phyloP scores from a whole-genome alignment of 768 basidiomycete genomes.

The Rossbeevera mucosa region DNA sequence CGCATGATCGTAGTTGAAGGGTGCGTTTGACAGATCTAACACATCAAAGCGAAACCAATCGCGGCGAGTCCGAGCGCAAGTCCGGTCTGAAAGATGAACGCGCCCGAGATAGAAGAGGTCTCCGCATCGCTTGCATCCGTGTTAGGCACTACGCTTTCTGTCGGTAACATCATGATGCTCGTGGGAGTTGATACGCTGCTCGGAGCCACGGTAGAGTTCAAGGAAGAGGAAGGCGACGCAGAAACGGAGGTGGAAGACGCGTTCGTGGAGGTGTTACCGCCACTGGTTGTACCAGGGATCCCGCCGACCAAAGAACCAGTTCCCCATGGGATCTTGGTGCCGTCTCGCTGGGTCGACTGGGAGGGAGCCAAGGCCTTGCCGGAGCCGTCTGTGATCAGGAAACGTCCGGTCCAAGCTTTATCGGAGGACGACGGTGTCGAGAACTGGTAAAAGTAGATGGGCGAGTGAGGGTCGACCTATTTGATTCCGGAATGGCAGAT shows the following conservation, averaged over 20 bases:
- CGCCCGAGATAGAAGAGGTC: background rate
- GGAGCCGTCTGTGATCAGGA: conserved; percentile 56
- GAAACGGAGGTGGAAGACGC: background rate
- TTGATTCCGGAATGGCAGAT: background rate
- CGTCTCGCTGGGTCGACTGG: conserved; percentile 50
- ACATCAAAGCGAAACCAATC: conserved; percentile 13
- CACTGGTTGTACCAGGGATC: conserved; percentile 28
- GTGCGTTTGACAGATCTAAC: conserved; percentile 10
- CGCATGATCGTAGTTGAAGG: background rate
- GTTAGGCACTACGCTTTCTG: background rate
- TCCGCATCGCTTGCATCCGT: conserved; percentile 8
- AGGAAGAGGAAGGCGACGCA: background rate
- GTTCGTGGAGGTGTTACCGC: conserved; percentile 2
- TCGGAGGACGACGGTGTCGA: conserved; percentile 37
- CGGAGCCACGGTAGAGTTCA: background rate
- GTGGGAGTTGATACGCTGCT: background rate
- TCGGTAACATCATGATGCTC: background rate
- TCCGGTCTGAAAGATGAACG: conserved; percentile 13
- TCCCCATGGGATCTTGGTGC: conserved; percentile 59
- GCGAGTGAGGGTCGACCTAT: conserved; percentile 58
- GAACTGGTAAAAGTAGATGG: conserved; percentile 84
- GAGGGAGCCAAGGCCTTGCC: conserved; percentile 46
- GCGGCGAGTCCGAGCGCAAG: conserved; percentile 18
- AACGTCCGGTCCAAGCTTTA: conserved; percentile 69
- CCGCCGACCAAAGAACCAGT: conserved; percentile 49